Percentiles rank a stretch among this genome's conserved stretches.
Evolutionary conservation across 805 yeast species (phyloP).

Genomic region (Nakazawaea laoshanensis): DNA sequence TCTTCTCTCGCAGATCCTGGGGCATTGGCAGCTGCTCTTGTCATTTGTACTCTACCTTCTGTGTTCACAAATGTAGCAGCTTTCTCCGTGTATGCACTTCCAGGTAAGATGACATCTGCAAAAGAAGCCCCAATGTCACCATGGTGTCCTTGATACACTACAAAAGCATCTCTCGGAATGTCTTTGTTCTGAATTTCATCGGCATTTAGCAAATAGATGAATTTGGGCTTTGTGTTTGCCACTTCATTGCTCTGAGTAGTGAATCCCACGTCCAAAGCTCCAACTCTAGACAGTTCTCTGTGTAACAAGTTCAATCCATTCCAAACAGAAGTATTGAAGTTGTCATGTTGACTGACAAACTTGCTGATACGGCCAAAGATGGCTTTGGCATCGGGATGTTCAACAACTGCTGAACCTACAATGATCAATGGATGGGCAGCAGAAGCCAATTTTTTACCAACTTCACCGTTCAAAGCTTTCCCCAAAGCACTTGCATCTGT

Average conservation of each 20-base stretch:
- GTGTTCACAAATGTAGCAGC: conserved; percentile 80
- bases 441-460: conserved; percentile 55
- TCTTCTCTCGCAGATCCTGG: conserved; percentile 90
- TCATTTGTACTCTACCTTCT: conserved; percentile 80
- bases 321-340: conserved; percentile 68
- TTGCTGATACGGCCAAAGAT: conserved; percentile 51
- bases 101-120: conserved; percentile 84
- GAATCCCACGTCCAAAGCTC: conserved; percentile 82
- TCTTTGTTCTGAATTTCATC: conserved; percentile 66
- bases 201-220: conserved; percentile 76
- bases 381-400: conserved; percentile 54
- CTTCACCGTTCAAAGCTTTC: conserved; percentile 54
- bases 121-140: conserved; percentile 85
- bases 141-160: conserved; percentile 86
- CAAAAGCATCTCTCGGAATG: conserved; percentile 79
- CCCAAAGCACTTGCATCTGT: conserved; percentile 45
- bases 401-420: conserved; percentile 74
- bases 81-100: conserved; percentile 85
- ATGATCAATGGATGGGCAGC: conserved; percentile 74
- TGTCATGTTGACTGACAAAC: conserved; percentile 45
- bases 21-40: conserved; percentile 81
- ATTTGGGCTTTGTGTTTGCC: conserved; percentile 49
- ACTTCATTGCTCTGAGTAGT: conserved; percentile 38
- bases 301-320: conserved; percentile 75
- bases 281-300: conserved; percentile 82